These are phyloP conservation scores for Gracilariopsis chorda DNA, from an alignment of 23 red algal species.

Conservation along the genomic window DNA sequence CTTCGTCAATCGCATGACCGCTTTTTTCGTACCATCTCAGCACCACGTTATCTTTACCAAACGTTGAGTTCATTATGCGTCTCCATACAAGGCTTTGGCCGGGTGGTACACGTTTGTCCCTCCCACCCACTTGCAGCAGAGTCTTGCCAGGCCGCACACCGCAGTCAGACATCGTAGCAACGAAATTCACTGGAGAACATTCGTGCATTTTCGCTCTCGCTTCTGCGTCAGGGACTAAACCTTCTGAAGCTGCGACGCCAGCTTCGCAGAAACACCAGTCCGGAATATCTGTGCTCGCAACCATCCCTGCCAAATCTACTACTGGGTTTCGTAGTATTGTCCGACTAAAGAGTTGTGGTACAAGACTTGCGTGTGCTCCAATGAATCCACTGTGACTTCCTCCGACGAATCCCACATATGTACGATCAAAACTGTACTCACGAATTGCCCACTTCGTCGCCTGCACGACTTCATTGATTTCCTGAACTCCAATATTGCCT, in stretches of 20 bases:
- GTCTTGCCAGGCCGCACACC: conserved; percentile 16
- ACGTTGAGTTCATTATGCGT: conserved; percentile 29
- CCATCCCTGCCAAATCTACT: conserved; percentile 88
- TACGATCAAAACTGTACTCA: background rate
- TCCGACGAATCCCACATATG: conserved; percentile 65
- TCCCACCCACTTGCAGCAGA: conserved; percentile 79
- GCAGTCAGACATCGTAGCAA: background rate
- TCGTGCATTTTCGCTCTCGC: conserved; percentile 4
- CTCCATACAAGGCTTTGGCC: conserved; percentile 83
- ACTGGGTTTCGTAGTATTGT: conserved; percentile 94
- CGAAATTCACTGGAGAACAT: conserved; percentile 27
- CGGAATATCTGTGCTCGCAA: conserved; percentile 82
- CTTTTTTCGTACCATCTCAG: conserved; percentile 67
- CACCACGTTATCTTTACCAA: conserved; percentile 12
- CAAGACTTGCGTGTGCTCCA: conserved; percentile 75
- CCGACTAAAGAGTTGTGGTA: conserved; percentile 40
- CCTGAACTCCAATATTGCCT: conserved; percentile 76
- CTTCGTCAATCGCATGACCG: conserved; percentile 82
- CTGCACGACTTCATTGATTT: conserved; percentile 83
- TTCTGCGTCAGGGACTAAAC: background rate
- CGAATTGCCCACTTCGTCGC: conserved; percentile 68
- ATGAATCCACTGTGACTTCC: conserved; percentile 98
- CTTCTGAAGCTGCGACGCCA: conserved; percentile 11
- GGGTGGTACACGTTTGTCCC: conserved; percentile 82
- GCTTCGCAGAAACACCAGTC: conserved; percentile 95